Conservation (phyloP, 768 basidiomycete genomes). For the Mrakia blollopis region DNA sequence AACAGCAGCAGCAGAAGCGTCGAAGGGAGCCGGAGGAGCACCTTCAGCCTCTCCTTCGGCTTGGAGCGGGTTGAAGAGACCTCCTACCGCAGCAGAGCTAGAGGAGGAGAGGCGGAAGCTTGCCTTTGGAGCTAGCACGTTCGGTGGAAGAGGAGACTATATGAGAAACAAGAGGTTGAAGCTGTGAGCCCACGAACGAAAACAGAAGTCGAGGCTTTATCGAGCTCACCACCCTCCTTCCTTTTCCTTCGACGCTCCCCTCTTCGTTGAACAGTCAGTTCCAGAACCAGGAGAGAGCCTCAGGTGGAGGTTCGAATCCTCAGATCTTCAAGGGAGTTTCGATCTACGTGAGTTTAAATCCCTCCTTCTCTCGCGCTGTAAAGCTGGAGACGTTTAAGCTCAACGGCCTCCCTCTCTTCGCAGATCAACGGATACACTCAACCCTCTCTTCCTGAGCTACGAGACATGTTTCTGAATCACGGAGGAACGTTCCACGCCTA, state of each 20-base stretch:
- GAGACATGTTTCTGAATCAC: slow-evolving; percentile 70
- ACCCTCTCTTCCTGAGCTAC: slow-evolving; percentile 78
- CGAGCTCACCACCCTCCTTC: not conserved
- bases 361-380: no score
- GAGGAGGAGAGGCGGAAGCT: not conserved
- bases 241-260: not conserved
- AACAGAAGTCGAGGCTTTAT: not conserved
- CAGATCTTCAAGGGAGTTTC: slow-evolving; percentile 67
- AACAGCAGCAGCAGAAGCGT: not conserved
- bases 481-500: slow-evolving; percentile 82
- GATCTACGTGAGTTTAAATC: slow-evolving; percentile 65
- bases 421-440: slow-evolving; percentile 87
- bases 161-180: slow-evolving; percentile 88
- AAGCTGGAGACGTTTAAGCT: not conserved
- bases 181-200: slow-evolving; percentile 49
- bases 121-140: slow-evolving; percentile 68
- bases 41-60: not conserved
- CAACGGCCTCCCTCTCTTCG: not conserved
- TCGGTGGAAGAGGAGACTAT: slow-evolving; percentile 81
- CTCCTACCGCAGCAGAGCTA: not conserved
- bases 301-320: slow-evolving; percentile 40
- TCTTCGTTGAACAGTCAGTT: slow-evolving; percentile 39
- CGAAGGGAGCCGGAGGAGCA: not conserved
- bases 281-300: slow-evolving; percentile 44
- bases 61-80: not conserved